Base-by-base conservation (phyloP, 768 basidiomycete species). In the Boletus sp. region DNA sequence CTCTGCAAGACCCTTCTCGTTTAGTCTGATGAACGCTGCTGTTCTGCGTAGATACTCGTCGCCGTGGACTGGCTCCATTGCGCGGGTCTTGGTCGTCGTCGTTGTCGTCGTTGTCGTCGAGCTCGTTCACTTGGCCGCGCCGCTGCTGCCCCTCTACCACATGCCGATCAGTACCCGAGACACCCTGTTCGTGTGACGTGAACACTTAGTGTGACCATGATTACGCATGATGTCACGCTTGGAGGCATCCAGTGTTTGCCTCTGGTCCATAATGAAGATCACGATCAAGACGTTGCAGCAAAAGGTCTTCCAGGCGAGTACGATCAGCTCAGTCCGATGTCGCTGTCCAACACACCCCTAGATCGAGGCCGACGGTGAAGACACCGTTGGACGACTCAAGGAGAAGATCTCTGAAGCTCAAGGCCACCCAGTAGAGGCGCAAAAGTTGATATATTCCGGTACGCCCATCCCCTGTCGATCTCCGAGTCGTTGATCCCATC, bases 401-500 rank as follows among this genome's bases (percentile, higher is more conserved):
- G 71, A 78, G 61, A 94, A 91, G 85, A 94, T 99, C 67, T 70
- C 80, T 56, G 79, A 84, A 30, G 70, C 77, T 2, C 93, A 97
- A 60, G 86, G 86, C 5, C 90, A 95, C 73, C 69, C 87, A 17
- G 78, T 83, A 32, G 83, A 82, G 35, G 74, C 76, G 57, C 95
- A 96, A 77, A 99, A 98, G 80, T 79, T 99, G 66, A 98, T 99
- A 73, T 97, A 91, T 74, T 85, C 96, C 39, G 95, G 94, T 94
- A 32, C 58, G 79, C 33, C 24, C 55, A 48, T 64, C 55, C 56
- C 28, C 49, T 36, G 55, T 42, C 39, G 48, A 55, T 57, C 53
- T 41, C 42, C 30, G 41, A 18, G 39, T 51, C 33, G 42, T 41
- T 57, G 56, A 59, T 49, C 36, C 32, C 24, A 20, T 40, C 32